Evolutionary conservation across 2,329 filamentous ascomycete genomes (phyloP).

Genomic region (Ascochyta koolunga): DNA sequence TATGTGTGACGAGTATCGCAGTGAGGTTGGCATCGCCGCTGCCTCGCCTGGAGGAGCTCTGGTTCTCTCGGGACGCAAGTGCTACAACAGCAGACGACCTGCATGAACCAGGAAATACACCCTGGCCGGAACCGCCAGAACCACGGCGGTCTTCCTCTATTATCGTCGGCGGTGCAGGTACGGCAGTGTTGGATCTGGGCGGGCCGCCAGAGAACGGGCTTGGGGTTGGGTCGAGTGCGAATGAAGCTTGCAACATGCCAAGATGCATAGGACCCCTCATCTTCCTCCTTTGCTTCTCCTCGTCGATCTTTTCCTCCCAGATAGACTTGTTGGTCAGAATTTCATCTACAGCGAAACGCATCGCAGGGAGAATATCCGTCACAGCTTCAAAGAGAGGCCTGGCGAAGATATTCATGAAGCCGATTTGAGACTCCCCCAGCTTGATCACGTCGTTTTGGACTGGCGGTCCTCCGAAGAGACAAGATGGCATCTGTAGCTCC

Average conservation of each 20-base stretch:
- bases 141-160: conserved; percentile 34
- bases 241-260: conserved; percentile 28
- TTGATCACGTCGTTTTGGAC: conserved; percentile 84
- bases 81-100: conserved; percentile 40
- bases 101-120: conserved; percentile 29
- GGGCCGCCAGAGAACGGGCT: conserved; percentile 43
- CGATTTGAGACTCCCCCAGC: conserved; percentile 84
- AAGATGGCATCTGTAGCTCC: conserved; percentile 85
- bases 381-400: conserved; percentile 89
- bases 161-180: conserved; percentile 13
- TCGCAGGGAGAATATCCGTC: conserved; percentile 80
- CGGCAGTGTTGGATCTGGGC: conserved; percentile 12
- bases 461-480: conserved; percentile 77
- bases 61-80: conserved; percentile 38
- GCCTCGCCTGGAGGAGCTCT: conserved; percentile 44
- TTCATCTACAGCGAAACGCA: conserved; percentile 84
- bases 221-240: conserved; percentile 38
- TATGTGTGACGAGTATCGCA: conserved; percentile 48
- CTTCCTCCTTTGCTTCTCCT: conserved; percentile 62
- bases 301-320: conserved; percentile 72
- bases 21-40: conserved; percentile 50
- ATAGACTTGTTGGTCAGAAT: conserved; percentile 75
- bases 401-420: conserved; percentile 96
- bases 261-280: conserved; percentile 41
- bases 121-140: conserved; percentile 36